phyloP scores from a whole-genome alignment of 768 basidiomycete species.

The Daedalea quercina region DNA sequence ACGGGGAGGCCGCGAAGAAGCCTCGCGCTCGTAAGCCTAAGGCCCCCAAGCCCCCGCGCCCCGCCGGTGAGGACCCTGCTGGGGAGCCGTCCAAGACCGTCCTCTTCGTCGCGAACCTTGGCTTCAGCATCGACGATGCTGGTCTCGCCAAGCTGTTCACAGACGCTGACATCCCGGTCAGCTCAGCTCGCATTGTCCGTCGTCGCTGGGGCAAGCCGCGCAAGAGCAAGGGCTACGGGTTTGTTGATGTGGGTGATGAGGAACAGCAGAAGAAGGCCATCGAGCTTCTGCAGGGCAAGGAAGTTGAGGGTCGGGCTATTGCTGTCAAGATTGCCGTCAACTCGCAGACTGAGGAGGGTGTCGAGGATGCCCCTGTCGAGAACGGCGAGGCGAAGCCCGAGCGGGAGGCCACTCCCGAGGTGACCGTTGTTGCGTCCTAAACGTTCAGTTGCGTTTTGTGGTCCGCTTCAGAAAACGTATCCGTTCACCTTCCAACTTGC shows the following conservation, averaged over 20 bases:
- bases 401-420: slow-evolving; percentile 12
- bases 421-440: slow-evolving; percentile 20
- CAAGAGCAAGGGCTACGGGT: slow-evolving; percentile 95
- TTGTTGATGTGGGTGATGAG: slow-evolving; percentile 89
- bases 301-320: slow-evolving; percentile 78
- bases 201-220: slow-evolving; percentile 77
- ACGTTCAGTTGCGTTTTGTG: background rate
- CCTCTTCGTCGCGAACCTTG: slow-evolving; percentile 96
- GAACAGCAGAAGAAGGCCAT: slow-evolving; percentile 92
- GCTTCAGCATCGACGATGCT: slow-evolving; percentile 87
- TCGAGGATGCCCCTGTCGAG: slow-evolving; percentile 26
- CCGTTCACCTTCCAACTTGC: slow-evolving; percentile 13
- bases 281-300: slow-evolving; percentile 78
- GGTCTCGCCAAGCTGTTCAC: slow-evolving; percentile 78
- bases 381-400: slow-evolving; percentile 8
- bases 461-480: slow-evolving; percentile 2
- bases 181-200: slow-evolving; percentile 85
- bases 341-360: slow-evolving; percentile 55
- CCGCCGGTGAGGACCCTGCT: slow-evolving; percentile 74
- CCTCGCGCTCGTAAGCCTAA: slow-evolving; percentile 52
- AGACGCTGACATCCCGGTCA: slow-evolving; percentile 75
- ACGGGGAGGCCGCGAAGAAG: slow-evolving; percentile 35
- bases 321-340: slow-evolving; percentile 97
- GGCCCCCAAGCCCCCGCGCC: slow-evolving; percentile 52
- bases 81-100: slow-evolving; percentile 87